Evolutionary conservation across 495 filamentous ascomycete species (phyloP), one percentile per base, ranked within the genome.

Genomic region (Podospora pseudopauciseta): DNA sequence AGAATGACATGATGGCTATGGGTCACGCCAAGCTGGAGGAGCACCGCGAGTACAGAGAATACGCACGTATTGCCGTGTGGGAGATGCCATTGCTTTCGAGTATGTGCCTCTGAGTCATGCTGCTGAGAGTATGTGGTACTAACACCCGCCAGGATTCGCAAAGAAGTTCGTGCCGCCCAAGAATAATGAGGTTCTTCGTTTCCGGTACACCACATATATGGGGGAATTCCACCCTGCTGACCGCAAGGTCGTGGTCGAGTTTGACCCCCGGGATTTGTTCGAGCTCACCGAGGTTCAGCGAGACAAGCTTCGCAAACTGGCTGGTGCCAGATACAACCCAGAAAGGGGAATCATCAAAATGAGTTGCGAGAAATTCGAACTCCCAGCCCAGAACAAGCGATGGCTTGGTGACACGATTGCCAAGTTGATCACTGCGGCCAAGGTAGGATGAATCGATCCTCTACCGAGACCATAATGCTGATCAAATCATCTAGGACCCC

Each of bases 131-230:
- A 15, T 65, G 26, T 59, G 63, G 30, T 64, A 3, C 39, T 3
- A 27, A 26, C 5, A 57, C 53, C 60, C 13, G 39, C 39, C 73
- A 96, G 93, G 93, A 70, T 84, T 96, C 55, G 90, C 91, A 62
- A 90, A 90, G 78, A 88, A 91, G 44, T 98, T 97, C 80, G 81
- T 83, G 44, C 90, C 89, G 4, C 92, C 93, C 15, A 76, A 86
- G 60, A 77, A 79, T 60, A 82, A 89, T 60, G 83, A 90, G 70
- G 81, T 86, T 6, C 86, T 99, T 63, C 90, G 95, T 69, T 99
- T 97, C 85, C 89, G 95, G 73, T 97, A 97, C 80, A 98, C 96
- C n/a, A 91, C 89, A 60, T 97, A 97, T 79, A 87, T 98, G 86
- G 96, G 96, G 69, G 95, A 99, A 79, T 78, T 88, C 64, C 96